Base-by-base conservation (phyloP, 2,329 filamentous ascomycete genomes). In the Pseudocercospora eumusae region DNA sequence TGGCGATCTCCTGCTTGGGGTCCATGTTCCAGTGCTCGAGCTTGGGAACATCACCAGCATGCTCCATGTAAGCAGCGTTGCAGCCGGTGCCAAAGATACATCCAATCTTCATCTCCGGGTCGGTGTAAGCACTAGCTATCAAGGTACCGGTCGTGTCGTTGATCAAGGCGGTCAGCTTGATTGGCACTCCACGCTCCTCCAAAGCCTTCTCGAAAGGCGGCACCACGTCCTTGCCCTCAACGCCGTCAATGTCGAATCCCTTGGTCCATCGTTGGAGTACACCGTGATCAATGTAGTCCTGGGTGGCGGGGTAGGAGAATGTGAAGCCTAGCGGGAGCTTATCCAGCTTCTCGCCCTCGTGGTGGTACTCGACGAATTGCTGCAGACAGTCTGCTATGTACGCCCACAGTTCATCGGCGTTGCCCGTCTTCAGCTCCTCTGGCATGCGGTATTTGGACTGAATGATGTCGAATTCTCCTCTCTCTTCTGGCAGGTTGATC, bases 41-140 rank as follows among this genome's bases (percentile, higher is more conserved):
- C 83, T 99, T 99, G 67, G 93, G 93, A 67, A 99, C 92, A 11
- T 89, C 91, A 67, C 92, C 92, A 67, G 86, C 91, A 73, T 96
- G 80, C 79, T 99, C 95, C 90, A 99, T 96, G 81, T 99, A 99
- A 42, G 95, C 95, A 44, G 93, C 95, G 73, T 99, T 99, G 81
- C 95, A 97, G 63, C 95, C 95, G 11, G 95, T 99, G 71, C 95
- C 95, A 73, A 99, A 99, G 75, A 99, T 99, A 78, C 93, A 97
- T 60, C 95, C 95, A 72, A 98, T 95, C 79, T 88, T 92, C 86
- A 97, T 96, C 69, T 88, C 86, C 50, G 88, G 81, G 75, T 99
- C 93, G n/a, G 93, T 98, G 79, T 99, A 99, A 28, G 92, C 89
- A 25, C 93, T 98, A 64, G 95, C 95, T 73, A 99, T 96, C 72